Evolutionary conservation across 768 basidiomycete species (phyloP), one percentile per base, ranked within the genome.

Genomic region (Hygrocybe punicea): DNA sequence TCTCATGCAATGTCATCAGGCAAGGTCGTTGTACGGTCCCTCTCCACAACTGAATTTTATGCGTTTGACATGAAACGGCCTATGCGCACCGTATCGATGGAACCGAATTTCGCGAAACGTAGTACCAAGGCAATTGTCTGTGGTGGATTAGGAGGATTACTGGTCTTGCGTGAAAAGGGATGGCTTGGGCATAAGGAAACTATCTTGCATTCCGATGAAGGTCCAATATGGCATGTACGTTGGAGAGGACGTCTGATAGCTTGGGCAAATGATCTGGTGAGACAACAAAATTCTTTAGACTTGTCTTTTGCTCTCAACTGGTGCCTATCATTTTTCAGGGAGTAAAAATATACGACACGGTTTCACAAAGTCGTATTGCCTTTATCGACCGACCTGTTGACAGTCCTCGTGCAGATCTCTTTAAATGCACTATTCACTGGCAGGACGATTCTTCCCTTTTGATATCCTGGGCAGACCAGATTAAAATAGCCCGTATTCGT

Each of bases 111-210:
- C 60, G 84, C 88, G 3, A 90, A 89, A 71, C 83, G 82, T 50
- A 79, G 80, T 36, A 83, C 89, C 7, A 81, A 92, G 19, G 82
- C 89, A 0, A 87, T 97, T 63, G 89, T 97, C 10, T 92, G 89
- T 55, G 97, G 96, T 19, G 97, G 97, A 8, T 81, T 96, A 80
- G 88, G 91, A 0, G 96, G 97, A 4, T 84, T 80, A 19, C 75
- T 99, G 24, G 77, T 91, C n/a, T 64, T 97, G 63, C 84, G 90
- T 60, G 96, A 98, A 76, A 98, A 97, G 67, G 91, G 94, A 6
- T 98, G 97, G 95, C 73, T 98, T 1, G 94, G 96, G 0, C 91
- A 97, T 65, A 97, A 91, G 65, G 94, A 96, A 69, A 91, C 87
- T 0, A 70, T 87, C 6, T 69, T 97, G 17, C 87, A 93, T 65